phyloP scores from a whole-genome alignment of 345 rosid genomes.

The Aquilaria sinensis region DNA sequence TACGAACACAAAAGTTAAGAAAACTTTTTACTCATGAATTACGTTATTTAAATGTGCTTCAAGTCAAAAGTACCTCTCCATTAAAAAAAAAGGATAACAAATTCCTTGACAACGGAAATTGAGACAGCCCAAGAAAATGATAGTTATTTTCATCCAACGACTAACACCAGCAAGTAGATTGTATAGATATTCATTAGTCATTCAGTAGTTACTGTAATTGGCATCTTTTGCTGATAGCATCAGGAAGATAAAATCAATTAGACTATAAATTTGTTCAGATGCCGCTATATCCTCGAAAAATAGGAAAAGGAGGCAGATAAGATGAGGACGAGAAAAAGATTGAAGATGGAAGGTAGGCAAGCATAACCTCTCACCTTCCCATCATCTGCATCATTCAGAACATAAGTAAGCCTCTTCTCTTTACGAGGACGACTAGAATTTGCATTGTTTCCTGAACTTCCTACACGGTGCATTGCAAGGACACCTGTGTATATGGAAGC shows the following conservation, averaged over 20 bases:
- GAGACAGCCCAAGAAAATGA: too few relatives aligned
- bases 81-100: too few relatives aligned
- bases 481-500: constrained; percentile 23
- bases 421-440: constrained; percentile 89
- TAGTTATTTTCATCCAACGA: too few relatives aligned
- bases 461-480: constrained; percentile 96
- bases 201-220: too few relatives aligned
- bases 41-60: too few relatives aligned
- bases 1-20: too few relatives aligned
- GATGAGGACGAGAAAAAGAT: neutral
- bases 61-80: too few relatives aligned
- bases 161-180: too few relatives aligned
- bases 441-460: constrained; percentile 86
- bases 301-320: neutral
- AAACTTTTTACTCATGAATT: too few relatives aligned
- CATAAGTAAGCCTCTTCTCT: constrained; percentile 94
- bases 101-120: too few relatives aligned
- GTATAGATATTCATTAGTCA: too few relatives aligned
- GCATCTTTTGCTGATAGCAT: too few relatives aligned
- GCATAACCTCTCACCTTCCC: constrained; percentile 44
- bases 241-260: neutral
- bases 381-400: constrained; percentile 70
- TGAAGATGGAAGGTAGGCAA: neutral
- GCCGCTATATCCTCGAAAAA: neutral
- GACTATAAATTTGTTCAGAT: neutral